Percentiles rank a stretch among this genome's conserved stretches.
Evolutionary conservation across 2,329 filamentous ascomycete genomes (phyloP).

Genomic region (Teratosphaeria epicoccoides): DNA sequence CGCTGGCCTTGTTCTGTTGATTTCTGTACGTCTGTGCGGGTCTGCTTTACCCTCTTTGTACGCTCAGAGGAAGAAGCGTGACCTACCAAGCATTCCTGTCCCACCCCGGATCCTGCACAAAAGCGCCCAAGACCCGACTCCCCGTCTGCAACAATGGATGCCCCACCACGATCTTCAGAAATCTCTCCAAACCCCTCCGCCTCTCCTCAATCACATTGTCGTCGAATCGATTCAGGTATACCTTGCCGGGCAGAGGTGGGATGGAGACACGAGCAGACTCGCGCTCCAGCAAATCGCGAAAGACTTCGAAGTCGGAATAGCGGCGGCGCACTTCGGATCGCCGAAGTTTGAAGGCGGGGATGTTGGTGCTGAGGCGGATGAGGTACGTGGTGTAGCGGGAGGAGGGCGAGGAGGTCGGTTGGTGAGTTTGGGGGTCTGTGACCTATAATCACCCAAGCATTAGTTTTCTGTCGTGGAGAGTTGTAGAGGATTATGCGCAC

Average conservation of each 20-base stretch:
- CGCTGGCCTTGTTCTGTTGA: too few species aligned
- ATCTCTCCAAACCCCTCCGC: constrained; percentile 82
- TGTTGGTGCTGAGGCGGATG: constrained; percentile 95
- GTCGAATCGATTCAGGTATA: constrained; percentile 95
- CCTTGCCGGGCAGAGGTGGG: constrained; percentile 88
- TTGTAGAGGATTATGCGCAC: constrained; percentile 35
- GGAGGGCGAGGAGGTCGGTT: constrained; percentile 52
- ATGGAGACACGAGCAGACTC: constrained; percentile 92
- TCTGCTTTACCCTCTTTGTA: too few species aligned
- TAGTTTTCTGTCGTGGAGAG: constrained; percentile 11
- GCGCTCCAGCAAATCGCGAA: constrained; percentile 93
- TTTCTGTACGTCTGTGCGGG: too few species aligned
- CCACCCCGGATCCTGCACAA: constrained; percentile 93
- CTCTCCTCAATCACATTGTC: constrained; percentile 97
- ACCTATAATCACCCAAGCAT: constrained; percentile 46
- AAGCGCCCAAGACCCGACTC: constrained; percentile 89
- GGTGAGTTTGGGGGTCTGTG: constrained; percentile 84
- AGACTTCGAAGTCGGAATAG: constrained; percentile 98
- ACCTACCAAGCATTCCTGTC: constrained; percentile 73
- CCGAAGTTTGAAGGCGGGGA: constrained; percentile 95
- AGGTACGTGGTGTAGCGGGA: constrained; percentile 93
- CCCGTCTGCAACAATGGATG: constrained; percentile 95
- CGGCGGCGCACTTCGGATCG: constrained; percentile 73
- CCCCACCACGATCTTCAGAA: constrained; percentile 93
- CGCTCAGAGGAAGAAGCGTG: too few species aligned